These are phyloP conservation scores for Tagetes erecta DNA, from an alignment of 129 eudicot genomes.

Conservation along the genomic window DNA sequence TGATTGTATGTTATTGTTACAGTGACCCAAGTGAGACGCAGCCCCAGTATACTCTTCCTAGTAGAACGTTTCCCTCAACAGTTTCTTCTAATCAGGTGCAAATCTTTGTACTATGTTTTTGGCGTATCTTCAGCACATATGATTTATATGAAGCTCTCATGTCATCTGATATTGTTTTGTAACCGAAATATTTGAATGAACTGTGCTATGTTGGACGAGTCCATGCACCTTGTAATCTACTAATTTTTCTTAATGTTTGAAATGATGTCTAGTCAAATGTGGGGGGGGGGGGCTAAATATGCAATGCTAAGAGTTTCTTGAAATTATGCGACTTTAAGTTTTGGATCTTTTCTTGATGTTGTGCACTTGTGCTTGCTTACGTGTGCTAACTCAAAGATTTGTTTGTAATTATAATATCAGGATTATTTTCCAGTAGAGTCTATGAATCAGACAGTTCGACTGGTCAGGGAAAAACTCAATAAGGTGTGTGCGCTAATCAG, in stretches of 20 bases:
- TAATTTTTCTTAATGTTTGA: background rate
- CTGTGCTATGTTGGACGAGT: background rate
- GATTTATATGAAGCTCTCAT: background rate
- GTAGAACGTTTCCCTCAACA: conserved; percentile 28
- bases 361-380: background rate
- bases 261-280: background rate
- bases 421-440: conserved; percentile 83
- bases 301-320: conserved; percentile 16
- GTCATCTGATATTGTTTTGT: background rate
- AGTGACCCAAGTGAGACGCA: conserved; percentile 48
- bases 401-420: conserved; percentile 40
- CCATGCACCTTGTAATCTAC: background rate
- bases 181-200: background rate
- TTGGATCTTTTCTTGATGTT: background rate
- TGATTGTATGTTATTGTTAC: conserved; percentile 15
- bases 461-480: conserved; percentile 82
- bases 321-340: background rate
- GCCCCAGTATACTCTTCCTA: conserved; percentile 28
- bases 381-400: conserved; percentile 7
- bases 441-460: conserved; percentile 83
- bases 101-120: background rate
- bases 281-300: background rate
- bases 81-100: conserved; percentile 76
- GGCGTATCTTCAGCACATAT: background rate
- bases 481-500: conserved; percentile 50